Conservation (phyloP, 768 basidiomycete species). For the Collybiopsis luxurians region DNA sequence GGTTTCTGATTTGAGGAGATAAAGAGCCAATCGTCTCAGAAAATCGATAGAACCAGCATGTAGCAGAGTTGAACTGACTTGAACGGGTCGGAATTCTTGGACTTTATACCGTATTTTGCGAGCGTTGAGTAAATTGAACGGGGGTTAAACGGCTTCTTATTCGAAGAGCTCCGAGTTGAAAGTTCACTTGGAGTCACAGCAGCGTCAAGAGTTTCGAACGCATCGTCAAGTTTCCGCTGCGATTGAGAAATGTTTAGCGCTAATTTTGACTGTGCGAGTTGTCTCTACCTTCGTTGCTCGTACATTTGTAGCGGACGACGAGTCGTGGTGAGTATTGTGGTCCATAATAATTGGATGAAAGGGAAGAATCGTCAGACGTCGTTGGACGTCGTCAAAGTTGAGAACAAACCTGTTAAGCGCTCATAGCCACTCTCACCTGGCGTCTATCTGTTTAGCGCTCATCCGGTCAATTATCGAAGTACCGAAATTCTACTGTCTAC, state of each 20-base stretch:
- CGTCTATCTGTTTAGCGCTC: too few relatives aligned
- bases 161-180: conserved; percentile 41
- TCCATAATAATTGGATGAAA: not conserved
- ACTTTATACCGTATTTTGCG: conserved; percentile 71
- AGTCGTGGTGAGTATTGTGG: not conserved
- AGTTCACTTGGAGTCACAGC: conserved; percentile 37
- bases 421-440: too few relatives aligned
- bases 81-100: conserved; percentile 40
- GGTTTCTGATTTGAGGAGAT: conserved; percentile 9
- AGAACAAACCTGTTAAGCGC: too few relatives aligned
- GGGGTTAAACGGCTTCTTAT: conserved; percentile 47
- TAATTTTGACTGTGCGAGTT: too few relatives aligned
- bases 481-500: not conserved
- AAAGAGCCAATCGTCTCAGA: conserved; percentile 7
- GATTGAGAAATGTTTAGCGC: not conserved
- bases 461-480: not conserved
- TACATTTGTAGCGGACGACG: not conserved
- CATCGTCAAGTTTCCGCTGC: conserved; percentile 84
- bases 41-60: not conserved
- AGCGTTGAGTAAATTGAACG: conserved; percentile 75
- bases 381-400: too few relatives aligned
- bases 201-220: conserved; percentile 66
- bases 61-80: conserved; percentile 9
- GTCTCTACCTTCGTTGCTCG: conserved; percentile 3
- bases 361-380: too few relatives aligned